Evolutionary conservation across 805 yeast species (phyloP), one percentile per base, ranked within the genome.

Genomic region (Suhomyces faveliae): DNA sequence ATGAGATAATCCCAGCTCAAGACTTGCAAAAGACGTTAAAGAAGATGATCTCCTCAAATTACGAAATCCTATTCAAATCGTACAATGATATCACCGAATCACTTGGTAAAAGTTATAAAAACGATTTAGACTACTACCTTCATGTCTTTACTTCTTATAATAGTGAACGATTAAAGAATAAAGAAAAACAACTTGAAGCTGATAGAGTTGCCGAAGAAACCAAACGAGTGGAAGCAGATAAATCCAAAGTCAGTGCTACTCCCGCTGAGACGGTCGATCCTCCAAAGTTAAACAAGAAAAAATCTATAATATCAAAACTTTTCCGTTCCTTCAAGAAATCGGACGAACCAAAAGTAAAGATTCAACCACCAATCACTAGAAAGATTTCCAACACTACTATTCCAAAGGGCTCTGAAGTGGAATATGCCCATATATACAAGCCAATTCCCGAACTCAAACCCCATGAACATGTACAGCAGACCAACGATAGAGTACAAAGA

Each of bases 391-490:
- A 58, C 40, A 53, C 63, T 2, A 51, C 49, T 15, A 59, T 62
- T 23, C 68, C 68, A 0, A 47, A 55, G 11, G 70, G 70, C 2
- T 48, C 54, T 13, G 57, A 58, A 47, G 54, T 54, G 21, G 54
- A 54, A 17, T 66, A 51, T 48, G 48, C 52, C 22, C 48, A 57
- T 19, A 37, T 62, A 15, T 63, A 57, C 44, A 56, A 48, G 20
- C 68, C 69, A 1, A 52, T 39, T 7, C 71, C 70, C 2, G 57
- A 51, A 19, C 54, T 64, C 13, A 40, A 46, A 38, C 40, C 23
- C 1, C 21, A 37, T 30, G 46, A 43, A 15, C 24, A 33, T 17
- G 37, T 15, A 11, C n/a, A 15, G 11, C 37, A 33, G 37, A 33
- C 37, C 10, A 33, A 33, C 37, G 21, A 33, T 17, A 20, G 37